phyloP scores from a whole-genome alignment of 345 rosid species.

The Stellera chamaejasme region DNA sequence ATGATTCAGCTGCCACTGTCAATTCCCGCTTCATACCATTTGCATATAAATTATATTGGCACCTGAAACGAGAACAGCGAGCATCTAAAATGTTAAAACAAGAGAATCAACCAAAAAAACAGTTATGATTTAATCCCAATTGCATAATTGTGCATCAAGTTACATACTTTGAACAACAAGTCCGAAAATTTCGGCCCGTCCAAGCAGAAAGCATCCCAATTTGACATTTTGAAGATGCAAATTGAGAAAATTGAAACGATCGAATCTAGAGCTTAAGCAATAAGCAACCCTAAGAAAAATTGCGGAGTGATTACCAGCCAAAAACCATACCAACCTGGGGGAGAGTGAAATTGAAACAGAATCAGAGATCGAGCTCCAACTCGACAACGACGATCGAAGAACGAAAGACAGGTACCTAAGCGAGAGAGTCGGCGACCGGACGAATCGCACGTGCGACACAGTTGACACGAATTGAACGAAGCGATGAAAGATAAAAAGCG shows the following conservation, averaged over 20 bases:
- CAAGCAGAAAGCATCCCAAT: not conserved
- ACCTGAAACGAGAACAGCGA: not conserved
- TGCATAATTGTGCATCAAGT: not conserved
- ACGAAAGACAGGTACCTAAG: not conserved
- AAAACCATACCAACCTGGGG: constrained; percentile 12
- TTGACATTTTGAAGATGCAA: constrained; percentile 1
- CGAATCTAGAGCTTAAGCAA: not conserved
- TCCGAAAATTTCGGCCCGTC: not conserved
- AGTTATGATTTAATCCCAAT: not conserved
- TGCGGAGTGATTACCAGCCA: not conserved
- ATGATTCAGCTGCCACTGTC: constrained; percentile 14
- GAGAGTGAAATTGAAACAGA: constrained; percentile 1
- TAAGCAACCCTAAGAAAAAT: not conserved
- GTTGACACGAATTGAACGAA: constrained; percentile 4
- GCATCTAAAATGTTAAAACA: not conserved
- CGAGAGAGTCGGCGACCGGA: constrained; percentile 1
- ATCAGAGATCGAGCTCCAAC: constrained; percentile 5
- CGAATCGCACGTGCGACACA: constrained; percentile 12
- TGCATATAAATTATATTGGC: not conserved
- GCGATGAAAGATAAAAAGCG: not conserved
- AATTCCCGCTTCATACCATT: constrained; percentile 4
- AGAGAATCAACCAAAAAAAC: not conserved
- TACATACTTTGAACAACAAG: not conserved
- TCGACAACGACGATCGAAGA: constrained; percentile 9
- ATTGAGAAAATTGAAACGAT: not conserved